Evolutionary conservation across 2,329 filamentous ascomycete genomes (phyloP).

Genomic region (Parastagonospora avenae): DNA sequence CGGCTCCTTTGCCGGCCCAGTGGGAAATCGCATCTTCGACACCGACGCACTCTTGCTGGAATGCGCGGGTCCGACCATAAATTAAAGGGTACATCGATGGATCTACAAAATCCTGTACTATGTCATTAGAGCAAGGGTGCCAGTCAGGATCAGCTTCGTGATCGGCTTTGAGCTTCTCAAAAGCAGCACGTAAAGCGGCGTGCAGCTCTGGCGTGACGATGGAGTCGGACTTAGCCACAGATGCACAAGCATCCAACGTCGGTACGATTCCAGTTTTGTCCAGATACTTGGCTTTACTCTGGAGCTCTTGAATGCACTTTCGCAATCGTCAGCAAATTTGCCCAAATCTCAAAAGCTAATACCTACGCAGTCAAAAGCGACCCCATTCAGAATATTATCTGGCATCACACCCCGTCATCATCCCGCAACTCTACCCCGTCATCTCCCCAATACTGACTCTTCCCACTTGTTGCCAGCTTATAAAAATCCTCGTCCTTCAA

Average conservation of each 20-base stretch:
- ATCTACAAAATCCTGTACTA: conserved; percentile 67
- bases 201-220: conserved; percentile 49
- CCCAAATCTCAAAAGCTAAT: no score
- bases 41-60: conserved; percentile 39
- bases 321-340: neutral
- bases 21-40: conserved; percentile 33
- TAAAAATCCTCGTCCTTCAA: conserved; percentile 20
- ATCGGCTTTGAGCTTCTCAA: conserved; percentile 58
- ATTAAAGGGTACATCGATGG: conserved; percentile 67
- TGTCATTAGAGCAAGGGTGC: conserved; percentile 62
- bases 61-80: conserved; percentile 55
- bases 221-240: conserved; percentile 61
- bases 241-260: conserved; percentile 52
- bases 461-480: conserved; percentile 9
- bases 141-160: conserved; percentile 52
- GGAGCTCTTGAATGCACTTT: conserved; percentile 51
- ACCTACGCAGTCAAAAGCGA: conserved; percentile 22
- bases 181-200: conserved; percentile 51
- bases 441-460: no score
- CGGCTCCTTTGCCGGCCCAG: conserved; percentile 37
- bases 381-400: conserved; percentile 19
- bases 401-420: neutral
- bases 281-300: conserved; percentile 55
- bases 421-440: neutral
- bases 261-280: conserved; percentile 49